phyloP scores from a whole-genome alignment of 2,329 filamentous ascomycete species.

The Pseudocercospora musae region DNA sequence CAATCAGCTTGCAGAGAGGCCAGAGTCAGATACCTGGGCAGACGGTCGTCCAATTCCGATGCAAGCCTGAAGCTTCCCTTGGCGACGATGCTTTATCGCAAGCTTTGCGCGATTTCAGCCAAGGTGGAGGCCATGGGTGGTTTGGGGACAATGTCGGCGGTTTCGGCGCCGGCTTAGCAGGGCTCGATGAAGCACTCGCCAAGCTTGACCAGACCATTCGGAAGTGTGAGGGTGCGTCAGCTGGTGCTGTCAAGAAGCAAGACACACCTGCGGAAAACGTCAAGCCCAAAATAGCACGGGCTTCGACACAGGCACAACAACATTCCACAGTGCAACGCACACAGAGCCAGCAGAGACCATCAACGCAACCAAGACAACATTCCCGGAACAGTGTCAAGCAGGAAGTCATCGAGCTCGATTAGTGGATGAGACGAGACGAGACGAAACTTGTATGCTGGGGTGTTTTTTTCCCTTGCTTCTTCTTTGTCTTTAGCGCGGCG shows the following conservation, averaged over 20 bases:
- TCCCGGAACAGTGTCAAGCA: constrained; percentile 17
- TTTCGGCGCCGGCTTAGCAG: neutral
- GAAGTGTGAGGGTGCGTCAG: constrained; percentile 20
- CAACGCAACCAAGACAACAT: constrained; percentile 5
- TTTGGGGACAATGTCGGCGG: constrained; percentile 8
- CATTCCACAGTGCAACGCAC: constrained; percentile 8
- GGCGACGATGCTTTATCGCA: neutral
- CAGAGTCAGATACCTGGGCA: constrained; percentile 20
- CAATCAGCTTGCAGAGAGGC: constrained; percentile 24
- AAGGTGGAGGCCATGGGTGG: constrained; percentile 2
- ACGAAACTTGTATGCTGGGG: too few species aligned
- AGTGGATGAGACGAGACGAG: constrained; percentile 11
- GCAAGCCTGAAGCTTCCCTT: neutral
- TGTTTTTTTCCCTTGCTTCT: neutral
- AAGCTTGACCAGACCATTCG: constrained; percentile 40
- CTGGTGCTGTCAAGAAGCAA: constrained; percentile 5
- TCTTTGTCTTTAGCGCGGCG: constrained; percentile 4
- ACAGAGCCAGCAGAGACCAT: neutral
- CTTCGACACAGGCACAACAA: neutral
- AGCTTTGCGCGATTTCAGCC: constrained; percentile 8
- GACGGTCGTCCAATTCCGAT: constrained; percentile 25
- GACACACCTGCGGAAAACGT: neutral
- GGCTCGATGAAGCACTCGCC: constrained; percentile 30
- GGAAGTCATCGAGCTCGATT: constrained; percentile 32
- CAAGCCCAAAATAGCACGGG: constrained; percentile 4